Evolutionary conservation across 169 alveolate genomes (phyloP), one percentile per base, ranked within the genome.

Genomic region (Plasmodium vinckei): DNA sequence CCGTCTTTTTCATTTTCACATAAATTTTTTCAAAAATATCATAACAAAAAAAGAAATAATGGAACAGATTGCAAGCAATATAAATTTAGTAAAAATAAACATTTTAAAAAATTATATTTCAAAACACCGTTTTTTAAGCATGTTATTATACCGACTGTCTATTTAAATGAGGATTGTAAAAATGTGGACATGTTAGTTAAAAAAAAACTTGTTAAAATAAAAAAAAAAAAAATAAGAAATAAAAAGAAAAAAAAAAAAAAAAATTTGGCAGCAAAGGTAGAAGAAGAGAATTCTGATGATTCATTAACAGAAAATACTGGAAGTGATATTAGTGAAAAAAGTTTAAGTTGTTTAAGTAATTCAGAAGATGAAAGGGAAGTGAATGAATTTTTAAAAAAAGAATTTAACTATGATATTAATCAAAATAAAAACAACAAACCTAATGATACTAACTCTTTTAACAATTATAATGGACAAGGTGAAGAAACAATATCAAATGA

Each of bases 301-400:
- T 10, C 49, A 15, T 46, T 65, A 12, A 47, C 87, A 39, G 79
- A 63, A 15, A 77, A 17, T 57, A 77, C 70, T 63, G 89, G 23
- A 9, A 77, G 70, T 59, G 89, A 64, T 9, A 77, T 75, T 47
- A 54, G 47, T 65, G 89, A 63, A 47, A 25, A 39, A 42, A 77
- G 89, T 47, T 21, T 53, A 64, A 64, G 89, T 49, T 63, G 65
- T 49, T 23, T 77, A 59, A 77, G 82, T 42, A 46, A 77, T 27
- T 64, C 89, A 54, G 77, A 63, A 64, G 89, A 77, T 5, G 89
- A 77, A 65, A 63, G 57, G 23, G 79, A 77, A 51, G 89, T 77
- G n/a, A 19, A 77, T 1, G 56, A 15, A 12, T 77, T 64, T 68
- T 59, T 77, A 69, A 54, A 57, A 57, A 13, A 72, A 49, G 54